Base-by-base conservation (phyloP, 805 yeast species). In the Kodamaea kakaduensis region DNA sequence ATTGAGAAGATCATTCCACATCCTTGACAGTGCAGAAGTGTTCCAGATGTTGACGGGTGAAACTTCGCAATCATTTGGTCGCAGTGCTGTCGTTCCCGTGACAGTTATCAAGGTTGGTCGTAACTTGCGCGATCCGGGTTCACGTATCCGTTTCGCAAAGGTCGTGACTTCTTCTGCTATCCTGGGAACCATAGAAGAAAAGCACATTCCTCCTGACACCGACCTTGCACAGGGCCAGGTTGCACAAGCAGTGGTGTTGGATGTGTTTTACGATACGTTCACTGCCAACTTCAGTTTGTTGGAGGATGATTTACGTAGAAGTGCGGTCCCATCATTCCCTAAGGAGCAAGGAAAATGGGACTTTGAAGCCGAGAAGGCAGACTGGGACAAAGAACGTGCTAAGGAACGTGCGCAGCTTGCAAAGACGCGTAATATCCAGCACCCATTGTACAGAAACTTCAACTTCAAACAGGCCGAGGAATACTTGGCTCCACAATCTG, bases 41-140 rank as follows among this genome's bases (percentile, higher is more conserved):
- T 93, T 93, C 73, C 82, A 82, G 40, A 76, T 86, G 73, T 71
- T 93, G 43, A 88, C 97, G 0, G 95, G 96, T 39, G 97, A 90
- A 56, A 75, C 85, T 3, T 65, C 69, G 7, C 79, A 80, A 32
- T 65, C 85, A 1, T 78, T 88, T 61, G 71, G 73, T 38, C 67
- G 72, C 24, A 94, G 89, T 15, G 60, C 75, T 9, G 73, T 89
- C 25, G 77, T 87, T 10, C 89, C 97, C 1, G 90, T 84, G 13
- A 74, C 78, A 17, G 63, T 87, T 18, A 75, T 74, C 42, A 77
- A 80, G 48, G 85, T 86, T 21, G 78, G 74, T 63, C 89, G 46
- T 81, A 83, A 48, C 41, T 56, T 46, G 46, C 80, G 86, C 43
- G 67, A 71, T 37, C 69, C 40, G 56, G 69, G 53, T 67, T 71